These are phyloP conservation scores for Rhizodiscina lignyota DNA, from an alignment of 495 filamentous ascomycete genomes.

Conservation along the genomic window DNA sequence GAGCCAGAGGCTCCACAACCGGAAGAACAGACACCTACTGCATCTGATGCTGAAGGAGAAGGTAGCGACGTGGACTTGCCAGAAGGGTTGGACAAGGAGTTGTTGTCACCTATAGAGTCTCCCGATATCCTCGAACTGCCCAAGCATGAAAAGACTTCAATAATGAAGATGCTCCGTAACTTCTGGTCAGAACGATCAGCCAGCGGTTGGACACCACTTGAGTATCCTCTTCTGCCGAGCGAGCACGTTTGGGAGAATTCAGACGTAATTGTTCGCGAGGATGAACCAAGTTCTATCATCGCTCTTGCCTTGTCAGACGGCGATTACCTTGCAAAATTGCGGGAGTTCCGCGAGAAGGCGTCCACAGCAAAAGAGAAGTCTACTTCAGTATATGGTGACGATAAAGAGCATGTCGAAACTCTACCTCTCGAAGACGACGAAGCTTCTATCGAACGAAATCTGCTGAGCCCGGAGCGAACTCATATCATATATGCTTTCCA, in stretches of 20 bases:
- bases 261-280: conserved; percentile 93
- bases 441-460: conserved; percentile 22
- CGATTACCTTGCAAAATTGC: conserved; percentile 69
- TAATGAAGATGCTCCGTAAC: conserved; percentile 86
- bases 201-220: conserved; percentile 85
- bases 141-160: conserved; percentile 75
- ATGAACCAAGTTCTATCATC: conserved; percentile 91
- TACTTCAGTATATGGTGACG: background rate
- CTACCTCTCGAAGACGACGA: conserved; percentile 10
- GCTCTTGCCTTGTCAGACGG: conserved; percentile 76
- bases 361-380: conserved; percentile 15
- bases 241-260: conserved; percentile 96
- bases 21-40: conserved; percentile 28
- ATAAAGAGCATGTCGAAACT: background rate
- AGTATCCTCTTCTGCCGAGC: conserved; percentile 73
- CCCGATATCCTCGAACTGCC: conserved; percentile 56
- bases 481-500: conserved; percentile 91
- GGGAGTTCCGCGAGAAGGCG: conserved; percentile 42
- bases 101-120: conserved; percentile 39
- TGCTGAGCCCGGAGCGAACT: conserved; percentile 69
- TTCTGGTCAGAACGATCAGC: conserved; percentile 98
- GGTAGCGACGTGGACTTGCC: conserved; percentile 48
- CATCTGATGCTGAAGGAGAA: conserved; percentile 52
- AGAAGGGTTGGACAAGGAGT: conserved; percentile 47
- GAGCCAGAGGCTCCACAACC: conserved; percentile 27